phyloP scores from a whole-genome alignment of 1,284 basidiomycete species.

The Cerioporus squamosus region DNA sequence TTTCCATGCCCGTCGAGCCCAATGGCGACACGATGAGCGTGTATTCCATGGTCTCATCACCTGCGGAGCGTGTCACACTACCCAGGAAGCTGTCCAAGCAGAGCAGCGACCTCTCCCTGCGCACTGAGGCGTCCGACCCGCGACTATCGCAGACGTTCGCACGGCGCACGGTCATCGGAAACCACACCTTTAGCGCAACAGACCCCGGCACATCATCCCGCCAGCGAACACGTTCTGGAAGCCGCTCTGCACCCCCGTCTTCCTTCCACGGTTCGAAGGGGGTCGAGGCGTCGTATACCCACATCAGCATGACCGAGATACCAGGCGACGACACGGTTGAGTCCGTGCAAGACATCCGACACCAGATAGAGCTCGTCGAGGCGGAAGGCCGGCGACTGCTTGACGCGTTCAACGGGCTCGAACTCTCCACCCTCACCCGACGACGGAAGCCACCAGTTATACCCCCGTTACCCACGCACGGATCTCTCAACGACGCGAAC shows the following conservation, averaged over 20 bases:
- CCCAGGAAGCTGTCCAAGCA: constrained; percentile 50
- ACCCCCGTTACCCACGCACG: constrained; percentile 23
- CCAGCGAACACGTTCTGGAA: constrained; percentile 48
- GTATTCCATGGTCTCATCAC: constrained; percentile 51
- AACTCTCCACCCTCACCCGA: constrained; percentile 64
- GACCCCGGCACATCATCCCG: constrained; percentile 23
- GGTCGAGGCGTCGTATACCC: constrained; percentile 33
- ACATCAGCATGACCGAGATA: constrained; percentile 43
- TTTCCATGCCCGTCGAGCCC: constrained; percentile 43
- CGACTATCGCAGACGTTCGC: constrained; percentile 25
- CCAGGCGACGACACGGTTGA: constrained; percentile 58
- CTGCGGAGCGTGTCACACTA: constrained; percentile 43
- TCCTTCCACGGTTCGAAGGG: constrained; percentile 49
- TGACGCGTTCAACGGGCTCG: constrained; percentile 77
- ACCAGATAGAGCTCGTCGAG: constrained; percentile 68
- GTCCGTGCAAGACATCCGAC: constrained; percentile 62
- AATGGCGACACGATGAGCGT: constrained; percentile 57
- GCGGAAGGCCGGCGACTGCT: constrained; percentile 68
- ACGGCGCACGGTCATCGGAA: constrained; percentile 22
- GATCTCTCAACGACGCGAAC: constrained; percentile 17
- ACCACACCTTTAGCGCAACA: constrained; percentile 19
- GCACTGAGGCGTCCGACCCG: constrained; percentile 46
- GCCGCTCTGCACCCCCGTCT: constrained; percentile 49
- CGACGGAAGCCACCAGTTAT: constrained; percentile 42
- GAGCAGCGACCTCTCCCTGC: constrained; percentile 53